Evolutionary conservation across 306 rosid genomes (phyloP).

Genomic region (Cucurbita pepo): DNA sequence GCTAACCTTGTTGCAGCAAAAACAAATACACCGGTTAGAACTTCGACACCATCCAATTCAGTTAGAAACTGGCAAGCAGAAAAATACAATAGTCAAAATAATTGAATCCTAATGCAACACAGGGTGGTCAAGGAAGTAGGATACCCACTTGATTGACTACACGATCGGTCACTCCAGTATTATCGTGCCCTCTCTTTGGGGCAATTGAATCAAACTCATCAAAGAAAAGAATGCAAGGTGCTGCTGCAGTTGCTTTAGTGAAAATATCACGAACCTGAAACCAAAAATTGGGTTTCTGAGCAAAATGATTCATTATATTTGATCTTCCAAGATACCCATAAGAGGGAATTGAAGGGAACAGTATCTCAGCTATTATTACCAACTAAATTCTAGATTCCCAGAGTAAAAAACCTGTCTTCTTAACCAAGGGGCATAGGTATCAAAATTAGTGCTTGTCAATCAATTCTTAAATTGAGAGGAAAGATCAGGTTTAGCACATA

Average conservation of each 20-base stretch:
- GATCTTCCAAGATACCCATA: neutral
- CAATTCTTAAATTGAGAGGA: neutral
- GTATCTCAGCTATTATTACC: neutral
- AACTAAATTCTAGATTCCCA: neutral
- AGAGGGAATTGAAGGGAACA: neutral
- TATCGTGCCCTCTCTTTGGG: constrained; percentile 97
- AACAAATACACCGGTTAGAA: constrained; percentile 89
- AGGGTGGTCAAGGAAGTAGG: constrained; percentile 2
- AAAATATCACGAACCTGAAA: constrained; percentile 88
- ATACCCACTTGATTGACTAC: constrained; percentile 82
- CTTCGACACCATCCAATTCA: constrained; percentile 89
- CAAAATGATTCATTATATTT: neutral
- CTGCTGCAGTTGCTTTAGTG: constrained; percentile 89
- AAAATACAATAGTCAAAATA: constrained; percentile 15
- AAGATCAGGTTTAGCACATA: neutral
- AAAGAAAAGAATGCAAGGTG: constrained; percentile 91
- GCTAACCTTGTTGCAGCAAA: constrained; percentile 97
- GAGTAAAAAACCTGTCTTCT: neutral
- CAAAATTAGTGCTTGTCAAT: neutral
- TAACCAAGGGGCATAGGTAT: neutral
- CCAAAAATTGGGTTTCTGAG: constrained; percentile 1
- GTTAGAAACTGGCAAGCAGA: constrained; percentile 77
- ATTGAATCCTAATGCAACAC: neutral
- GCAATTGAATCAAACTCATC: constrained; percentile 97
- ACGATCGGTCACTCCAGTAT: constrained; percentile 97